Conservation (phyloP, 1,284 basidiomycete genomes). For the Tremellales sp. region DNA sequence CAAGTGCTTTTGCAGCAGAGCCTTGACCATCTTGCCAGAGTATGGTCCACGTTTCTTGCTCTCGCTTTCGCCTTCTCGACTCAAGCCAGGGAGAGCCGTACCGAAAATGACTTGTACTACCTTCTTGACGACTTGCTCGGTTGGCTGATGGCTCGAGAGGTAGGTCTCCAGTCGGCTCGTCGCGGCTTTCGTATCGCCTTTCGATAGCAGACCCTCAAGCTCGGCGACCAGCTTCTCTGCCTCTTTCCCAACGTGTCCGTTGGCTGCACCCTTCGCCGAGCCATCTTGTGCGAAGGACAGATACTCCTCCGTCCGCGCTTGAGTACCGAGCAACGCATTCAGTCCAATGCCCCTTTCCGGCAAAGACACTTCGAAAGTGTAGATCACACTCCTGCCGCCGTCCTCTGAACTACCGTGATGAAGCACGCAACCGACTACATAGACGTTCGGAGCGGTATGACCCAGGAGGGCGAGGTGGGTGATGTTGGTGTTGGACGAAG, state of each 20-base stretch:
- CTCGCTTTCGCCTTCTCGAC: conserved; percentile 1
- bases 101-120: conserved; percentile 21
- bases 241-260: not conserved
- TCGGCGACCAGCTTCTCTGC: not conserved
- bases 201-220: not conserved
- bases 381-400: conserved; percentile 29
- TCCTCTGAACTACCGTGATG: conserved; percentile 10
- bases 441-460: conserved; percentile 1
- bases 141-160: not conserved
- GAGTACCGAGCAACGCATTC: conserved; percentile 29
- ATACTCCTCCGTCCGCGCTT: conserved; percentile 19
- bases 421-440: conserved; percentile 21
- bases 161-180: not conserved
- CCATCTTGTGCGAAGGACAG: conserved; percentile 1
- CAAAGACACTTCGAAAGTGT: conserved; percentile 32
- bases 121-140: conserved; percentile 11
- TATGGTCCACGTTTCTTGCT: conserved; percentile 22
- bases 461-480: conserved; percentile 25
- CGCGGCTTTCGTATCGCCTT: not conserved
- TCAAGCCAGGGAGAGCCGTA: conserved; percentile 15
- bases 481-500: conserved; percentile 17
- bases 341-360: conserved; percentile 36
- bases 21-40: conserved; percentile 22
- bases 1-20: conserved; percentile 24
- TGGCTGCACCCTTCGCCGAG: not conserved